Base-by-base conservation (phyloP, 495 filamentous ascomycete species). In the Penicillium canariense region DNA sequence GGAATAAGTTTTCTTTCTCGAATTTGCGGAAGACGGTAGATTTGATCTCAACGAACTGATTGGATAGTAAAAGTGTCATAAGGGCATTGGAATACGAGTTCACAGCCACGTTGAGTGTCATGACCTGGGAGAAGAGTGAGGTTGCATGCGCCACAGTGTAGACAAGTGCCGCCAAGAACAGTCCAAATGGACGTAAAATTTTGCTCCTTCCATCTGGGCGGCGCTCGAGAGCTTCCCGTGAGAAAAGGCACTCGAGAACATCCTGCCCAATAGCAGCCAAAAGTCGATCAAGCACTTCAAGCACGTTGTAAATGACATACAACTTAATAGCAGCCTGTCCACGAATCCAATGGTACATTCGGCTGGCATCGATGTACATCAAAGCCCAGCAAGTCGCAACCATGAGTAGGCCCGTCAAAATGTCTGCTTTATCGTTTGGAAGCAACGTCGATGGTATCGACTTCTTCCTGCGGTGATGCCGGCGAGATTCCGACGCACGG, bases 1-100 rank as follows among this genome's bases (percentile, higher is more conserved):
- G 94, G 67, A 99, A 99, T 0, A 96, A 76, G 61, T 96, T 97
- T 60, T 97, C 94, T 66, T 97, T 96, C 65, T 97, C 91, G 58
- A 96, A 93, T 47, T 91, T 92, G 74, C 96, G 96, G 79, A 98
- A 98, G 9, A 98, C 94, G 8, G 90, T 91, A 18, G 87, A 87
- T 61, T 97, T 98, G 77, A 98, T 96, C 76, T 98, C 94, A 23
- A 97, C 94, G 58, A 98, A 98, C 67, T 97, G 93, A 62, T 96
- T 96, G 0, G 89, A 95, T 60, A 98, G 77, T 1, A 98, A 75
- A 0, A 99, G 83, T 0, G 93, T 96, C 35, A 97, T 76, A 5
- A 99, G 76, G 0, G 94, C 92, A 60, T 99, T 99, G 9, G 91
- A 96, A 69, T 97, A 99, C 0, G 93, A 96, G 69, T 99, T 99